Base-by-base conservation (phyloP, 371 early-diverging fungal species). In the Capniomyces stellatus region DNA sequence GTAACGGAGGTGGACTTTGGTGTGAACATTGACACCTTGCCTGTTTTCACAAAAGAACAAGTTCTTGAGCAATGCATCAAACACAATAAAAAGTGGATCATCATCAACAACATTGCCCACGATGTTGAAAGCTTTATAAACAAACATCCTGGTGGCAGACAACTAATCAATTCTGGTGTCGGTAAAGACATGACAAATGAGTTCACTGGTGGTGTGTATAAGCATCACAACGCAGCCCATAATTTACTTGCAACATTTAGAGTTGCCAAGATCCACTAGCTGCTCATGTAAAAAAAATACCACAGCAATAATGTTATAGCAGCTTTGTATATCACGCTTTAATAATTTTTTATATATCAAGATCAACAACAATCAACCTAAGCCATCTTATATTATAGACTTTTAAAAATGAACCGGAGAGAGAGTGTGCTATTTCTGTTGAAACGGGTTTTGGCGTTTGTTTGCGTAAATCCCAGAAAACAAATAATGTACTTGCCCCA, bases 131-230 rank as follows among this genome's bases (percentile, higher is more conserved):
- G 81, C 35, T 95, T 95, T 65, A 78, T 87, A 60, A 72, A 83
- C 35, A 81, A 90, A 44, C 95, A 95, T 58, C 95, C 95, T 21
- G 92, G 89, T 49, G 94, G 93, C 56, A 77, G 72, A 48, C 77
- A 79, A 50, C 82, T 85, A 56, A 62, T 93, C 56, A 73, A 75
- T 43, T 64, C 75, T 27, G 75, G 74, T 53, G 62, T 88, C 29
- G 94, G 94, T 52, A 81, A 83, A 62, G 91, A 93, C 59, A 79
- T 83, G 73, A 83, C 89, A 13, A 72, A 73, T 12, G 70, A 83
- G 0, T 92, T 93, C 67, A 87, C 87, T 54, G 94, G 94, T 44
- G 85, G 82, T 46, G 75, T 91, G 43, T 89, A 92, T 65, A 77
- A 86, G 66, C 80, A 79, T 63, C 78, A 79, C 52, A 85, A 84